A percentile compares a stretch with the other conserved stretches of the same genome.
These are phyloP conservation scores for Nepenthes gracilis DNA, from an alignment of 148 eudicot genomes.

Conservation along the genomic window DNA sequence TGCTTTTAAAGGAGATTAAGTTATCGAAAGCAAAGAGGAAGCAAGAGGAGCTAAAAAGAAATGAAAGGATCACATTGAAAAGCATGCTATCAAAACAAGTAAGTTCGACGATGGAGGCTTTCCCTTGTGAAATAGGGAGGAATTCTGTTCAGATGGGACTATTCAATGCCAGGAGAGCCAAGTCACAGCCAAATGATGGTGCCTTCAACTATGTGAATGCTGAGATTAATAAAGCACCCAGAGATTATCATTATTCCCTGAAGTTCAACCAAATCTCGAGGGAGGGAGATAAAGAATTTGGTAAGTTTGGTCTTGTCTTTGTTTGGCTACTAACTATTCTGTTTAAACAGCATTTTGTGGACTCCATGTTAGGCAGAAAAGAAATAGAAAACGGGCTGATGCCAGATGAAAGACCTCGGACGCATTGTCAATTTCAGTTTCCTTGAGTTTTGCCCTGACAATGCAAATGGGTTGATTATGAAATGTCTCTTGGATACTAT, in stretches of 20 bases:
- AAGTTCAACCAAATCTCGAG: constrained; percentile 18
- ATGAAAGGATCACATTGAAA: constrained; percentile 47
- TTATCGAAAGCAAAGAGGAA: constrained; percentile 49
- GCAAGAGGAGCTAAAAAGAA: constrained; percentile 39
- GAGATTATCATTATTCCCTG: constrained; percentile 14
- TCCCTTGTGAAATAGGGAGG: constrained; percentile 15
- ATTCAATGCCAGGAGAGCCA: constrained; percentile 9
- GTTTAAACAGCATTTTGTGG: not conserved
- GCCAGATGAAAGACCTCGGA: too few species aligned
- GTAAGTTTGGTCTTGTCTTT: not conserved
- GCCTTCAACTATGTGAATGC: constrained; percentile 24
- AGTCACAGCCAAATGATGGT: constrained; percentile 14
- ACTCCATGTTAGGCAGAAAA: too few species aligned
- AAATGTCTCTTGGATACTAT: too few species aligned
- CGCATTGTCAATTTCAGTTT: too few species aligned
- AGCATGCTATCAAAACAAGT: constrained; percentile 51
- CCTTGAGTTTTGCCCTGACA: too few species aligned
- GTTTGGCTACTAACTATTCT: not conserved
- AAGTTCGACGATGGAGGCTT: constrained; percentile 25
- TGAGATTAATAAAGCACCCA: constrained; percentile 24
- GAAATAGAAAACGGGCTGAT: too few species aligned
- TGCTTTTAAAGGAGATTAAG: constrained; percentile 56
- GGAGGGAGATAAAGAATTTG: constrained; percentile 12
- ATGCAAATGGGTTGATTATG: too few species aligned
- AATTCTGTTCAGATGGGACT: constrained; percentile 12